Evolutionary conservation across 768 basidiomycete genomes (phyloP), one percentile per base, ranked within the genome.

Genomic region (Leucosporidium creatinivorum): DNA sequence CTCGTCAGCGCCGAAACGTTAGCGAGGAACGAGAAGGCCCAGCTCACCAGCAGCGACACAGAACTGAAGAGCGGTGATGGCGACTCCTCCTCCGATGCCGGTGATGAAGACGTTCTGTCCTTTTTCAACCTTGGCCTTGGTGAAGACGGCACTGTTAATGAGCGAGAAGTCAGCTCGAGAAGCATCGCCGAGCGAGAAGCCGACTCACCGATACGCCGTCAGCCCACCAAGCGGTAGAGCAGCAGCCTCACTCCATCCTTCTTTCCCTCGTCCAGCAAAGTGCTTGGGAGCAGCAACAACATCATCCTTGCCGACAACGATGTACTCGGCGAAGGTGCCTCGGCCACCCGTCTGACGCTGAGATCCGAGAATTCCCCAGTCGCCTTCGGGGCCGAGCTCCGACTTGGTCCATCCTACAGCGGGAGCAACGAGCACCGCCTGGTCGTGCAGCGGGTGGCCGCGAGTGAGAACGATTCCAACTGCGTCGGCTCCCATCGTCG

Each of bases 221-320:
- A 91, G 76, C 4, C 85, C 89, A 0, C 81, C 89, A 3, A 89
- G 73, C 0, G 91, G 89, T 85, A 88, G 89, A 6, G 89, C 88
- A 0, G 89, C 86, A 23, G 83, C 81, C 58, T 68, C 57, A 19
- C 49, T 62, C 61, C 61, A 67, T n/a, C 69, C 55, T 33, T 67
- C 65, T 47, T 61, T 90, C 83, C 51, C 85, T 15, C 48, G 48
- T 25, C 79, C 75, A 88, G 85, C 70, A 82, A 63, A 90, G 76
- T 91, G 86, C 7, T 81, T 77, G 0, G 89, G 90, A 4, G 85
- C 83, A 3, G 63, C 79, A 36, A 91, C 80, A 25, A 91, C 83
- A 50, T 77, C 71, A 64, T 85, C 82, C 56, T 87, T 84, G 62
- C 85, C 85, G 23, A 92, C 86, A 25, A 85, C 83, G 33, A 90